Evolutionary conservation across 2,329 filamentous ascomycete species (phyloP), one percentile per base, ranked within the genome.

Genomic region (Neoascochyta sp.): DNA sequence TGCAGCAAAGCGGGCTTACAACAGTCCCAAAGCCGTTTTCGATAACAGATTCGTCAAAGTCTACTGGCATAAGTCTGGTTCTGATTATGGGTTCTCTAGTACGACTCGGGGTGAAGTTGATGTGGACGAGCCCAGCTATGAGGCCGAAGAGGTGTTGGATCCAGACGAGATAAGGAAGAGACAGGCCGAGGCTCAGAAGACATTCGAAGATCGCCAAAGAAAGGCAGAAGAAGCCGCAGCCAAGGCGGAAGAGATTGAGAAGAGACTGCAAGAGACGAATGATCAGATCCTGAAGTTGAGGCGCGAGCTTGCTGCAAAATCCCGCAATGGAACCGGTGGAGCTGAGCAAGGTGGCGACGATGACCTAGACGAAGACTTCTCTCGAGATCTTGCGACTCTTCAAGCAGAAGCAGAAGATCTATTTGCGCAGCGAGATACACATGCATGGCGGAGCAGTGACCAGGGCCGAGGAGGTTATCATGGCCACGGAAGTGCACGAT

Each of bases 21-120:
- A 74, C 25, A 88, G 82, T 7, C 85, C 86, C 0, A 87, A 87
- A 52, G 81, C 80, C 25, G 81, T 92, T 24, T 92, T 90, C 52
- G 83, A 89, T 50, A 92, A 90, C 47, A 73, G 86, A 8, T 92
- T 92, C 47, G 86, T 92, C 27, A 89, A 87, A 50, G 81, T 90
- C 0, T 88, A 82, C 50, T 90, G 85, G 85, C 74, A 78, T 53
- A 81, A 78, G 46, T 63, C 70, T 5, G 45, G 54, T 10, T 23
- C 45, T 26, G 33, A 35, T 17, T 20, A 19, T 9, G 22, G 20
- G 15, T 26, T 28, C 10, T 30, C 19, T 5, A 24, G 3, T 16
- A 14, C 16, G 25, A 41, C 25, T 21, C 29, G 15, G 16, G 9
- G 8, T 33, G 32, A 33, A 7, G 45, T 42, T 4, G 45, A 55